Conservation (phyloP, 2,329 filamentous ascomycete genomes). For the Zarea fungicola region DNA sequence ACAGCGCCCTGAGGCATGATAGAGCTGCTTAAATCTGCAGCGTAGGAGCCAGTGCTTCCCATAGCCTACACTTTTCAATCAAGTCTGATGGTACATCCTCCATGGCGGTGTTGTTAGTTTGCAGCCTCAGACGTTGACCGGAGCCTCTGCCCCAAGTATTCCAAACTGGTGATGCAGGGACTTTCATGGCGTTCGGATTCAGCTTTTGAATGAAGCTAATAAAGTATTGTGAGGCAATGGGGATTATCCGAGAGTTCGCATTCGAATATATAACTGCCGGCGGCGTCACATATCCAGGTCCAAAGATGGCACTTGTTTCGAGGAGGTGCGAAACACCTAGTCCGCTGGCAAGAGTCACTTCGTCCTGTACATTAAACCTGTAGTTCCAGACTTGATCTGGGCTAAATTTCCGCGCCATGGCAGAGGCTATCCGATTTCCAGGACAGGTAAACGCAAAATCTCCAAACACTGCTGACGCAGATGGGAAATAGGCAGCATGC, state of each 20-base stretch:
- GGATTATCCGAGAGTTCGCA: conserved; percentile 41
- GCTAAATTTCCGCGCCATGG: conserved; percentile 11
- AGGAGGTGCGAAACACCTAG: conserved; percentile 44
- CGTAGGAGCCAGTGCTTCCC: too few relatives aligned
- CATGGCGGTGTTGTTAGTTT: conserved; percentile 29
- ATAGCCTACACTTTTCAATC: conserved; percentile 33
- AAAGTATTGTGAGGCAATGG: conserved; percentile 44
- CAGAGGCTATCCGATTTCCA: conserved; percentile 27
- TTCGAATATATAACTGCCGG: conserved; percentile 35
- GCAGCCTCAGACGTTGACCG: background rate
- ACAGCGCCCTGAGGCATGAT: too few relatives aligned
- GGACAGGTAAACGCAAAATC: conserved; percentile 43
- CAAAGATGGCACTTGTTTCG: conserved; percentile 45
- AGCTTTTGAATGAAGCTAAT: conserved; percentile 42
- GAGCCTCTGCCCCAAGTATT: conserved; percentile 28
- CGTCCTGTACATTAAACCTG: conserved; percentile 44
- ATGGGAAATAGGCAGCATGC: conserved; percentile 40
- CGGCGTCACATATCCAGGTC: conserved; percentile 27
- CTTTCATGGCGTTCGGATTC: conserved; percentile 37
- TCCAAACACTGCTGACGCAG: conserved; percentile 36
- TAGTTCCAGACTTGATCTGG: conserved; percentile 36
- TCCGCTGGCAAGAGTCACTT: conserved; percentile 29
- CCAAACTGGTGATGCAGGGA: conserved; percentile 35
- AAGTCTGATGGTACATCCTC: conserved; percentile 30
- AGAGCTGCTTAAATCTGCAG: too few relatives aligned